Conservation (phyloP, 495 filamentous ascomycete species). For the Aspergillus leporis region DNA sequence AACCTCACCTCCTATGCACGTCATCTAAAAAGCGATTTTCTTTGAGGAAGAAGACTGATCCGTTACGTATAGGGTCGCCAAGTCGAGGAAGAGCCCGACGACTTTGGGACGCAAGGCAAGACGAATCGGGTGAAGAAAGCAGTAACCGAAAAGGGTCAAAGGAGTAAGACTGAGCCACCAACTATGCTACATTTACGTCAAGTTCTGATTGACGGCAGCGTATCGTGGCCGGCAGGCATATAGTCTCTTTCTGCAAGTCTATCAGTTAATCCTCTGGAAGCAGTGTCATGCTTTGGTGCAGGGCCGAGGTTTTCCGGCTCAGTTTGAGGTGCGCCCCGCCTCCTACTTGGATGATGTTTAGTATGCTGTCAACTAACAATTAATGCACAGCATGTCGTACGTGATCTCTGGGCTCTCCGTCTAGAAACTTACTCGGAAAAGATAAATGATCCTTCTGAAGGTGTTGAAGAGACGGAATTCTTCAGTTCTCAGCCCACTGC, state of each 20-base stretch:
- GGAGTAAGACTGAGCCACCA: slow-evolving; percentile 36
- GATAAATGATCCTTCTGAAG: slow-evolving; percentile 36
- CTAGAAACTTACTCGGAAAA: slow-evolving; percentile 50
- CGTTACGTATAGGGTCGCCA: slow-evolving; percentile 37
- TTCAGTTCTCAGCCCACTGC: slow-evolving; percentile 54
- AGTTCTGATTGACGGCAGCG: slow-evolving; percentile 28
- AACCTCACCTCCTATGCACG: not conserved
- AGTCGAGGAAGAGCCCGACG: slow-evolving; percentile 74
- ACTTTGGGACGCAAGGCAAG: slow-evolving; percentile 66
- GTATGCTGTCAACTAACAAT: not conserved
- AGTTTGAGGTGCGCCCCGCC: slow-evolving; percentile 57
- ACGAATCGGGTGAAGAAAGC: slow-evolving; percentile 56
- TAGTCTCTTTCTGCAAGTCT: slow-evolving; percentile 77
- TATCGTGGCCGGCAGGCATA: slow-evolving; percentile 63
- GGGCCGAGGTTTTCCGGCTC: slow-evolving; percentile 58
- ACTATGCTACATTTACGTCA: not conserved
- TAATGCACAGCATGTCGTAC: slow-evolving; percentile 49
- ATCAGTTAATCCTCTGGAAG: slow-evolving; percentile 82
- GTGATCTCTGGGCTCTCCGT: slow-evolving; percentile 70
- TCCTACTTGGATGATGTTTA: not conserved
- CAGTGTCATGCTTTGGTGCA: slow-evolving; percentile 66
- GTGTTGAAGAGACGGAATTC: slow-evolving; percentile 35
- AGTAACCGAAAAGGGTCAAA: slow-evolving; percentile 49
- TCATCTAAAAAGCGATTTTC: not conserved
- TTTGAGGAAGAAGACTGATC: not conserved